A percentile compares a stretch with the other conserved stretches of the same genome.
These are phyloP conservation scores for Floccularia luteovirens DNA, from an alignment of 768 basidiomycete genomes.

Conservation along the genomic window DNA sequence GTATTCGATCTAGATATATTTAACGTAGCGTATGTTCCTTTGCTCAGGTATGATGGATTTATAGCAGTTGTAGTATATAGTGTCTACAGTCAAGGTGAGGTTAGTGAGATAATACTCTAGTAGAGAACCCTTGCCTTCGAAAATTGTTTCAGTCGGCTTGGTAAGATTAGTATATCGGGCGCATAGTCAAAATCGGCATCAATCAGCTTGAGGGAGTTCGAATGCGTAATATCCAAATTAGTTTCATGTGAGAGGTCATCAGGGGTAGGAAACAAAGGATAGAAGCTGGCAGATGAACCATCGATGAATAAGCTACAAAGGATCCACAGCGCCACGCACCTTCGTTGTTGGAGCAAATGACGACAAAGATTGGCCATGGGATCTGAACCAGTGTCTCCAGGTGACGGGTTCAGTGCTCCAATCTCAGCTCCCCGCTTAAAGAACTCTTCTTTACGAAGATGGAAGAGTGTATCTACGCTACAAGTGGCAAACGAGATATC, in stretches of 20 bases:
- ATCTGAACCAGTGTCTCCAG: constrained; percentile 49
- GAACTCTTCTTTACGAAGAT: constrained; percentile 80
- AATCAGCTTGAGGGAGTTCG: constrained; percentile 30
- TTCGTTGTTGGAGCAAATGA: constrained; percentile 81
- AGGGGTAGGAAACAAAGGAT: constrained; percentile 89
- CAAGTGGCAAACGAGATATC: constrained; percentile 70
- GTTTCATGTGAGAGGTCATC: constrained; percentile 68
- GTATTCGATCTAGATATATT: constrained; percentile 20
- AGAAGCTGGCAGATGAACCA: constrained; percentile 56
- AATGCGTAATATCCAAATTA: constrained; percentile 86
- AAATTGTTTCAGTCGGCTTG: constrained; percentile 87
- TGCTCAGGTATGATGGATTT: constrained; percentile 78
- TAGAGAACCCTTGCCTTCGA: constrained; percentile 65
- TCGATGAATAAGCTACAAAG: neutral
- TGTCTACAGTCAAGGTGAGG: constrained; percentile 32
- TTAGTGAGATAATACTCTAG: neutral
- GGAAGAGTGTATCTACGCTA: constrained; percentile 87
- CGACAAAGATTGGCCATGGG: constrained; percentile 73
- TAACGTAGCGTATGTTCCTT: constrained; percentile 47
- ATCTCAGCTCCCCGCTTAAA: constrained; percentile 60
- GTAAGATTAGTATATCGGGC: constrained; percentile 82
- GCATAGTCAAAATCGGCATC: constrained; percentile 36
- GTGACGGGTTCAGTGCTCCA: constrained; percentile 39
- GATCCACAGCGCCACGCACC: constrained; percentile 34
- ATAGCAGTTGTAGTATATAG: constrained; percentile 74